Conservation (phyloP, 805 yeast species). For the Lachancea sp. region DNA sequence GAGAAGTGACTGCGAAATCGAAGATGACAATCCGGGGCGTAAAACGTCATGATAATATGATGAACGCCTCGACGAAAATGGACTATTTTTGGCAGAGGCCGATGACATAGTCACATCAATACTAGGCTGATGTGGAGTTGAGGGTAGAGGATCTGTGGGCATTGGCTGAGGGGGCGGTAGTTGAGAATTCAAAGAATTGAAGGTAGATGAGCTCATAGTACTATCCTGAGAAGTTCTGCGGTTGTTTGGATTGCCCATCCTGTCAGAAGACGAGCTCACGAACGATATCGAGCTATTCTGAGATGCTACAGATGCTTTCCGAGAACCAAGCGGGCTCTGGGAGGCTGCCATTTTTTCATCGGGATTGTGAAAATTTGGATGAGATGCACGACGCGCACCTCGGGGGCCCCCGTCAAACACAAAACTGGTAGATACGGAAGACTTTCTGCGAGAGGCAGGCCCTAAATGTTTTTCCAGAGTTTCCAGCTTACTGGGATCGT, state of each 20-base stretch:
- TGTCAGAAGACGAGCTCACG: conserved; percentile 29
- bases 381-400: conserved; percentile 22
- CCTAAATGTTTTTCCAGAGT: background rate
- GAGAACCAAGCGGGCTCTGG: conserved; percentile 23
- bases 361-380: conserved; percentile 13
- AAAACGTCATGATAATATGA: conserved; percentile 12
- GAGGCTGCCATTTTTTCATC: background rate
- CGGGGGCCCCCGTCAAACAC: background rate
- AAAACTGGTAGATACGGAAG: conserved; percentile 3
- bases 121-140: conserved; percentile 12
- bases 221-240: conserved; percentile 24
- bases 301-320: conserved; percentile 37
- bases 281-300: conserved; percentile 27
- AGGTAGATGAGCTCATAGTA: conserved; percentile 2
- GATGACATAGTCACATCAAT: conserved; percentile 5
- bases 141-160: conserved; percentile 9
- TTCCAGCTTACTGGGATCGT: background rate
- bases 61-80: conserved; percentile 26
- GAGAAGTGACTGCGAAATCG: conserved; percentile 1
- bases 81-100: conserved; percentile 20
- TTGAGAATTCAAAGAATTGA: conserved; percentile 4
- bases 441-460: conserved; percentile 3
- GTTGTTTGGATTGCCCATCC: conserved; percentile 27
- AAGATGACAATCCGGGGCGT: conserved; percentile 2
- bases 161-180: conserved; percentile 51